Conservation (phyloP, 2,329 filamentous ascomycete species). For the Elsinoe necatrix region DNA sequence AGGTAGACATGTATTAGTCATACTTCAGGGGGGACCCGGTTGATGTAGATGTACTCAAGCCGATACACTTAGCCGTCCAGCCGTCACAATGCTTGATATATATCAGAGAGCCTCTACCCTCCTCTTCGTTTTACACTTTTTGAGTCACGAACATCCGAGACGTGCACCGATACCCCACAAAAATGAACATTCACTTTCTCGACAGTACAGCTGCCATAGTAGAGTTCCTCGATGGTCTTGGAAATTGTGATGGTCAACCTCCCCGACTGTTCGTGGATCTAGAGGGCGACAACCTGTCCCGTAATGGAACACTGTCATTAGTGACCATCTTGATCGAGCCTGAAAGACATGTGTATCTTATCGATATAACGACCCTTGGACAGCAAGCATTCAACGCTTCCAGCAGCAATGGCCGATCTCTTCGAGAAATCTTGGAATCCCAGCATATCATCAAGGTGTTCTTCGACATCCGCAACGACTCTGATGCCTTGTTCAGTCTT, state of each 20-base stretch:
- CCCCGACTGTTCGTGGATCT: conserved; percentile 40
- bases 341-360: conserved; percentile 31
- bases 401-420: conserved; percentile 19
- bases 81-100: too few relatives aligned
- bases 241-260: not conserved
- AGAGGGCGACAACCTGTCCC: conserved; percentile 39
- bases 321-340: conserved; percentile 33
- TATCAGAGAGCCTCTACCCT: too few relatives aligned
- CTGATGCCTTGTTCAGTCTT: conserved; percentile 45
- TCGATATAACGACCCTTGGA: conserved; percentile 39
- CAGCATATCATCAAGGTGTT: conserved; percentile 42
- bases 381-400: conserved; percentile 35
- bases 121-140: too few relatives aligned
- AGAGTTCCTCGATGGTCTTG: not conserved
- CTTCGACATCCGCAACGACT: conserved; percentile 53
- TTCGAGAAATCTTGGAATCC: conserved; percentile 40
- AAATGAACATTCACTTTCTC: not conserved
- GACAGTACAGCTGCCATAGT: not conserved
- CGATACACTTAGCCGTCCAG: too few relatives aligned
- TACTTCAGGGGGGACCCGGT: too few relatives aligned
- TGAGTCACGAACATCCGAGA: too few relatives aligned
- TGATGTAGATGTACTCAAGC: too few relatives aligned
- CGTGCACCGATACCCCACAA: too few relatives aligned
- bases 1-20: too few relatives aligned
- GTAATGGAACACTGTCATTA: conserved; percentile 41